These are phyloP conservation scores for Stagonosporopsis rhizophila DNA, from an alignment of 2,329 filamentous ascomycete species.

Conservation along the genomic window DNA sequence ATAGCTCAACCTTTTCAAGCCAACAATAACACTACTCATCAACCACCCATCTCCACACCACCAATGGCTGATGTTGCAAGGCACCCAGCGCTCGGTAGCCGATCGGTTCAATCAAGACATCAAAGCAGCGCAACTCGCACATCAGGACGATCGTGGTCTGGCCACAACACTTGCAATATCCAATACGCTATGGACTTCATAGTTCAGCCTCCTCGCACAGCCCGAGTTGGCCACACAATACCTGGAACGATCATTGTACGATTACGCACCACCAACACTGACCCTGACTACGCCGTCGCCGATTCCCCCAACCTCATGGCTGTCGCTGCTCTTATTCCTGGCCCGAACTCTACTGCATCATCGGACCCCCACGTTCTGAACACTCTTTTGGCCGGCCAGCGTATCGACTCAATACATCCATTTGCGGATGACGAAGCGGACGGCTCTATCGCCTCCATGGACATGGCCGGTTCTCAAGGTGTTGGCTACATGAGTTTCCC, in stretches of 20 bases:
- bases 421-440: conserved; percentile 48
- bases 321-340: conserved; percentile 43
- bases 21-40: conserved; percentile 29
- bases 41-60: conserved; percentile 23
- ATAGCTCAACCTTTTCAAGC: conserved; percentile 42
- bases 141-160: conserved; percentile 35
- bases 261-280: conserved; percentile 40
- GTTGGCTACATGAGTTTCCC: conserved; percentile 50
- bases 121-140: conserved; percentile 31
- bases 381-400: conserved; percentile 38
- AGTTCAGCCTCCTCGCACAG: conserved; percentile 46
- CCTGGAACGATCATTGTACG: conserved; percentile 45
- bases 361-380: conserved; percentile 42
- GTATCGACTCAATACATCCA: conserved; percentile 46
- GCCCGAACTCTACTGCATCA: conserved; percentile 34
- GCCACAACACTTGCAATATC: conserved; percentile 38
- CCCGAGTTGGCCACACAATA: conserved; percentile 42
- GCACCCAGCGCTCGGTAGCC: conserved; percentile 41
- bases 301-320: conserved; percentile 46
- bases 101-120: conserved; percentile 41
- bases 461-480: conserved; percentile 44
- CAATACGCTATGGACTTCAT: conserved; percentile 50
- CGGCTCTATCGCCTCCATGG: conserved; percentile 46
- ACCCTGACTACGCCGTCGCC: conserved; percentile 41
- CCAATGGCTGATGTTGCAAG: conserved; percentile 50